Evolutionary conservation across 768 basidiomycete genomes (phyloP), one percentile per base, ranked within the genome.

Genomic region (Flagelloscypha sp.): DNA sequence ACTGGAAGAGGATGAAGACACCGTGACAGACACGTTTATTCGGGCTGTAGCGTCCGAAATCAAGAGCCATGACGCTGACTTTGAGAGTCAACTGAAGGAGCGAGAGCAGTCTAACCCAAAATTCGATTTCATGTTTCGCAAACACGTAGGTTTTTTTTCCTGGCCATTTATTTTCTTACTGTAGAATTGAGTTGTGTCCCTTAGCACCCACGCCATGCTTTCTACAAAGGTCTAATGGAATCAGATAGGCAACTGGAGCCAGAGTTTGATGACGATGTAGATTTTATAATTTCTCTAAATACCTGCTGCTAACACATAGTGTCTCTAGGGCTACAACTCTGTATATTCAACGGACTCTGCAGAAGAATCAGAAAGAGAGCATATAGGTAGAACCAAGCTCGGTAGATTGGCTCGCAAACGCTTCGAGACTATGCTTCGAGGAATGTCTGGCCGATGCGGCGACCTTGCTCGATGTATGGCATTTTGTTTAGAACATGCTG

Each of bases 401-500:
- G 90, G 90, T 3, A 78, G 68, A 50, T 59, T 87, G 16, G 87
- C 93, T 17, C 72, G 84, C 35, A 76, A 73, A 42, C 70, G 92
- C 36, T 93, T 98, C 48, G 88, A 95, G 58, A 76, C 79, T 2
- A 88, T 97, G 79, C 67, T 99, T 27, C 76, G 95, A 13, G 79
- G 76, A 6, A 62, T 98, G 49, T 80, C 79, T 6, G 92, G 92
- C 3, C 79, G 81, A 48, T 66, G 92, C 38, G 90, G 86, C 5
- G 89, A 93, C 56, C 77, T 98, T 24, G 95, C 89, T 21, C 70
- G 90, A 16, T 90, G 86, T 42, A 99, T 98, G 95, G 76, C 84
- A n/a, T 98, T 98, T 53, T 87, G 90, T 43, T 67, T 99, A 27
- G 89, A 93, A 54, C 90, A 94, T 50, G 94, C 93, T 1, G 94